These are phyloP conservation scores for Tolypocladium capitatum DNA, from an alignment of 2,329 filamentous ascomycete species.

Conservation along the genomic window DNA sequence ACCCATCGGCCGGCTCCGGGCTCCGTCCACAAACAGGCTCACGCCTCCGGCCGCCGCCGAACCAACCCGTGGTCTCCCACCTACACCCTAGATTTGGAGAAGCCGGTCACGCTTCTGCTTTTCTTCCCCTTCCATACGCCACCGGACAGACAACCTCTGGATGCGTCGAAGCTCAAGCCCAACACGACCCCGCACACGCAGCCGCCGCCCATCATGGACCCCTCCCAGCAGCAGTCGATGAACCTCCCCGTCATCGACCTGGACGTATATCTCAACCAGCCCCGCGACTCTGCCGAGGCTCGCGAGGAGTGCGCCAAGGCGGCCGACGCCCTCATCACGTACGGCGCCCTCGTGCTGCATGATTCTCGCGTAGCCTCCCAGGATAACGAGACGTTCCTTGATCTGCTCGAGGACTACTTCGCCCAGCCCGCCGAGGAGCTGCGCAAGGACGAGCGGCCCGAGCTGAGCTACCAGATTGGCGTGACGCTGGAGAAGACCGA, in stretches of 20 bases:
- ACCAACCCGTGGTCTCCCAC: background rate
- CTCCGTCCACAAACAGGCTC: background rate
- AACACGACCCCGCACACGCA: background rate
- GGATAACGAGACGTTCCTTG: conserved; percentile 44
- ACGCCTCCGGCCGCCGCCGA: background rate
- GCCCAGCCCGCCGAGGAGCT: conserved; percentile 37
- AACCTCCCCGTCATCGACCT: conserved; percentile 47
- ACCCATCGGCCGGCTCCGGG: conserved; percentile 6
- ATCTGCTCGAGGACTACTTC: conserved; percentile 53
- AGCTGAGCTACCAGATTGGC: conserved; percentile 46
- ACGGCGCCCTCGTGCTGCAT: conserved; percentile 46
- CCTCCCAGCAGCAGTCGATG: conserved; percentile 27
- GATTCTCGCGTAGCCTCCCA: conserved; percentile 43
- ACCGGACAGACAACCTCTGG: background rate
- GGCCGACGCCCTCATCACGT: conserved; percentile 43
- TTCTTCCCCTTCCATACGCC: background rate
- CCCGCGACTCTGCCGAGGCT: conserved; percentile 27
- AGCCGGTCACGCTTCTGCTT: background rate
- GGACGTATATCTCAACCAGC: conserved; percentile 37
- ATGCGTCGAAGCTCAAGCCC: too few relatives aligned
- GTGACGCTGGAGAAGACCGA: conserved; percentile 51
- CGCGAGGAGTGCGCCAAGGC: conserved; percentile 39
- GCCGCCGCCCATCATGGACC: conserved; percentile 7
- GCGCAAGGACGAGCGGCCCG: conserved; percentile 39
- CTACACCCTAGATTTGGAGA: background rate